Evolutionary conservation across 768 basidiomycete genomes (phyloP).

Genomic region (Mycena capillaripes): DNA sequence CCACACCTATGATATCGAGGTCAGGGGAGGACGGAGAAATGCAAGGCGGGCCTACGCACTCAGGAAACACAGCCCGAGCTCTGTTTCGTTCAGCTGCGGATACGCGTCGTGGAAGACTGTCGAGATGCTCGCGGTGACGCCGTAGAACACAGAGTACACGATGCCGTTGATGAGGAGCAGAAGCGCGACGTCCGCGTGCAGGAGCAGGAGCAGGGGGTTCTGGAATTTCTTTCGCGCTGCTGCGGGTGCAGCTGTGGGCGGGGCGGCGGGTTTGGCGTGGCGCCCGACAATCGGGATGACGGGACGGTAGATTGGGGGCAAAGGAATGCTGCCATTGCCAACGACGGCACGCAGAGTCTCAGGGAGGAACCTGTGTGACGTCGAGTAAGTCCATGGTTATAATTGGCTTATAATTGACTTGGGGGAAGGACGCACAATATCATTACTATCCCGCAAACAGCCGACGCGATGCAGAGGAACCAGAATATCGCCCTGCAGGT

Average conservation of each 20-base stretch:
- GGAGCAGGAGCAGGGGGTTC: slow-evolving; percentile 72
- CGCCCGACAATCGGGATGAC: slow-evolving; percentile 63
- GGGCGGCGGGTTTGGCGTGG: slow-evolving; percentile 42
- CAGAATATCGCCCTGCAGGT: slow-evolving; percentile 68
- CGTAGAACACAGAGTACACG: slow-evolving; percentile 69
- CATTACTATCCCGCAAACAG: slow-evolving; percentile 60
- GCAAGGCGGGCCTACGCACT: slow-evolving; percentile 3
- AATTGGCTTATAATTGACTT: no score
- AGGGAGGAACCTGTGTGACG: slow-evolving; percentile 56
- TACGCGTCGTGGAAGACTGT: slow-evolving; percentile 72
- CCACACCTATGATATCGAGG: slow-evolving; percentile 20
- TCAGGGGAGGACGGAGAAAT: no score
- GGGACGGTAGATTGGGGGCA: slow-evolving; percentile 63
- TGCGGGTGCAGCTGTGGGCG: slow-evolving; percentile 44
- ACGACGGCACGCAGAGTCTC: slow-evolving; percentile 69
- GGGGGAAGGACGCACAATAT: slow-evolving; percentile 60
- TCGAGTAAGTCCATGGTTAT: background rate
- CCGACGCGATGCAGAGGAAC: slow-evolving; percentile 68
- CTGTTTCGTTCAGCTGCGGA: slow-evolving; percentile 71
- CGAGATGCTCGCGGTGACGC: slow-evolving; percentile 71
- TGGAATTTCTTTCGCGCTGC: slow-evolving; percentile 47
- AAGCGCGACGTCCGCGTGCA: slow-evolving; percentile 66
- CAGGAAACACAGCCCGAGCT: slow-evolving; percentile 84
- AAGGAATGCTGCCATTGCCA: slow-evolving; percentile 65
- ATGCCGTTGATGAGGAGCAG: slow-evolving; percentile 66